Base-by-base conservation (phyloP, 1,284 basidiomycete genomes). In the Fomitiporia mediterranea region DNA sequence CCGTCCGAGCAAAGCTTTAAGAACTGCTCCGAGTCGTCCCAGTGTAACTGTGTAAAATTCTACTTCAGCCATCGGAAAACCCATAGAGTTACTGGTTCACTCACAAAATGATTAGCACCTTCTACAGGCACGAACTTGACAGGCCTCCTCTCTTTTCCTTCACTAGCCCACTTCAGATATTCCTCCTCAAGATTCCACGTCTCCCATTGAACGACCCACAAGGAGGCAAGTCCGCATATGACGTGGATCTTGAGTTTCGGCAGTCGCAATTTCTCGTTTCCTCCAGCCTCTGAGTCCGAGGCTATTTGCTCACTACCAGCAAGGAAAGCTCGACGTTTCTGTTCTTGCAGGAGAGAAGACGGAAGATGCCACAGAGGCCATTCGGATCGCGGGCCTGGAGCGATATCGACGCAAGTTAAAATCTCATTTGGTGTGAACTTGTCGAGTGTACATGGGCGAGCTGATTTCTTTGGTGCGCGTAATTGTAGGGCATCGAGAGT, bases 91-190 rank as follows among this genome's bases (percentile, higher is more conserved):
- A 53, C 32, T 34, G 21, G 15, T 3, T 19, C 6, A 51, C 66
- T 55, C 40, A 67, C 66, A 34, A 65, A 63, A 47, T 67, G 66
- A 51, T 67, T 67, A 30, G 64, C 65, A 8, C 54, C 55, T 9
- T 60, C 53, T 46, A 67, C 56, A 42, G 61, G 60, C 28, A 63
- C 51, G 27, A 67, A 55, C 43, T 60, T 49, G 11, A 64, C 35
- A 28, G 55, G n/a, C 13, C 66, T 52, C 11, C 46, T 38, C 5
- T 49, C 21, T 23, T 28, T 43, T 3, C 62, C 61, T 19, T 21
- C 38, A 28, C 35, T 47, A 19, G 50, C 53, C 48, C 47, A 37
- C 25, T 28, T 23, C 23, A 48, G 46, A 47, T 53, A 62, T 17
- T 57, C 21, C 42, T 40, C 55, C 44, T 61, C 63, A 19, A 65